Evolutionary conservation across 2,329 filamentous ascomycete genomes (phyloP), one percentile per base, ranked within the genome.

Genomic region (Claviceps fusiformis): DNA sequence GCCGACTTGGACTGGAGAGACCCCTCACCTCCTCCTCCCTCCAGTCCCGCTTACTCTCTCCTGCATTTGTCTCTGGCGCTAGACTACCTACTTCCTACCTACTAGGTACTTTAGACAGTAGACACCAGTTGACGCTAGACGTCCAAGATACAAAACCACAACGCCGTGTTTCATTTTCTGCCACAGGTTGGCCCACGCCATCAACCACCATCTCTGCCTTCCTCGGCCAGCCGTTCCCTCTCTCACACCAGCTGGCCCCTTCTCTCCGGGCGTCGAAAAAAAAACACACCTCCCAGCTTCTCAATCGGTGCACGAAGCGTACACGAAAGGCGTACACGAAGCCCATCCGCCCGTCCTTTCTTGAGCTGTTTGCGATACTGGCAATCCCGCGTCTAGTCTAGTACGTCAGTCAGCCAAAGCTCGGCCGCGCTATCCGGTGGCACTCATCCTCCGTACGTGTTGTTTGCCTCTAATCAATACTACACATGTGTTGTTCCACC

Each of bases 31-130:
- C 35, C 35, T 37, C 35, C 31, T 37, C 44, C 45, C 13, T 29
- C 45, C 24, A 29, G 45, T 7, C 45, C 39, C 39, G 39, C 3
- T 17, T 29, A 24, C n/a, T n/a, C 45, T 53, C 55, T 58, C 50
- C 55, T 55, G 57, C 57, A 56, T 53, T 45, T 49, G 24, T 43
- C 17, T 46, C 52, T 50, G 35, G 50, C 56, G 55, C 55, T 56
- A 55, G 48, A 46, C 27, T 17, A 33, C 47, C n/a, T n/a, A n/a
- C n/a, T n/a, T n/a, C n/a, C n/a, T n/a, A n/a, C n/a, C n/a, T n/a
- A n/a, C n/a, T n/a, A n/a, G n/a, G n/a, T n/a, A n/a, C n/a, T n/a
- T n/a, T n/a, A n/a, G n/a, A n/a, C 24, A 9, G 35, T 33, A 5
- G 31, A 33, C 35, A 37, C 35, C 35, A 37, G 35, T 37, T 37